These are phyloP conservation scores for Eucalyptus shirleyi DNA, from an alignment of 345 rosid species.

Conservation along the genomic window DNA sequence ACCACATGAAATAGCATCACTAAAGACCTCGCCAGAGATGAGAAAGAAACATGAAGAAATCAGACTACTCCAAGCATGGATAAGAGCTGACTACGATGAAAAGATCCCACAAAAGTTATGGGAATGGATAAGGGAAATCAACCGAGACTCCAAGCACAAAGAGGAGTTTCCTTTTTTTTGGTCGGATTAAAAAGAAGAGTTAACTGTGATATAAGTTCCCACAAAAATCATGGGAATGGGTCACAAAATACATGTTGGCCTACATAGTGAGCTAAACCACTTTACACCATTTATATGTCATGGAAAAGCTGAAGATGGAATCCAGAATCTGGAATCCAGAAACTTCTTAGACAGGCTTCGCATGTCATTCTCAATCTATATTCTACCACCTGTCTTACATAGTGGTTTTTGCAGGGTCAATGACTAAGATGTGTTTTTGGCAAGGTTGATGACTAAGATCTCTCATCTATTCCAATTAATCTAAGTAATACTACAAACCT, in stretches of 20 bases:
- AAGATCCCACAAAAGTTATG: neutral
- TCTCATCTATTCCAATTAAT: neutral
- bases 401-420: neutral
- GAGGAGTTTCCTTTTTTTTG: neutral
- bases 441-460: neutral
- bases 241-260: neutral
- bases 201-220: neutral
- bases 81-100: neutral
- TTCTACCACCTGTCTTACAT: neutral
- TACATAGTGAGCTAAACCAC: neutral
- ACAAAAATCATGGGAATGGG: neutral
- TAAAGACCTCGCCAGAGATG: neutral
- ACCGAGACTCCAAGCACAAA: neutral
- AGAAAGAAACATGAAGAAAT: neutral
- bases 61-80: neutral
- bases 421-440: neutral
- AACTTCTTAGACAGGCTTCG: neutral
- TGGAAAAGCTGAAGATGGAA: neutral
- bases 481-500: neutral
- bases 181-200: neutral
- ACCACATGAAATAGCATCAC: neutral
- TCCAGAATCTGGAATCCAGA: neutral
- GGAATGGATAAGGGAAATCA: neutral
- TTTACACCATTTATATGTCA: neutral
- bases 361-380: neutral